Percentiles rank a stretch among this genome's conserved stretches.
phyloP scores from a whole-genome alignment of 1,284 basidiomycete genomes.

The Phellopilus nigrolimitatus region DNA sequence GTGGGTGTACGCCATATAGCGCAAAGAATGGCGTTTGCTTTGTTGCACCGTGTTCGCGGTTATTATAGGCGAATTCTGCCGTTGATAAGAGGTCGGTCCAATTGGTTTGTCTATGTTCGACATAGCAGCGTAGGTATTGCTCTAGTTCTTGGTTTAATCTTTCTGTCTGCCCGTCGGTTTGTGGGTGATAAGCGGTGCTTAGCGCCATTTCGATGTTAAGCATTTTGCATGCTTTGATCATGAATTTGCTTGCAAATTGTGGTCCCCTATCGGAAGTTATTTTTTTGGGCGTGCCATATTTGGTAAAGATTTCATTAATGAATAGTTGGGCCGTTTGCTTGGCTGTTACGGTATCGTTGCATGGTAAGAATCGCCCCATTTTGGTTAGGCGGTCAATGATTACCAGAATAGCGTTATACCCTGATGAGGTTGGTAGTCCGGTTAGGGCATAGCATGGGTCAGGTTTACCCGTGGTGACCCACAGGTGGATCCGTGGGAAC shows the following conservation, averaged over 20 bases:
- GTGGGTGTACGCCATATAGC: constrained; percentile 11
- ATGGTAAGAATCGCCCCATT: not conserved
- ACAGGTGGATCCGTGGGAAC: too few relatives aligned
- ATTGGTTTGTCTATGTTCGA: not conserved
- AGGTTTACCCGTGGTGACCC: too few relatives aligned
- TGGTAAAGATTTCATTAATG: not conserved
- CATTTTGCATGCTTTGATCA: constrained; percentile 10
- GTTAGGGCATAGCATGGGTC: too few relatives aligned
- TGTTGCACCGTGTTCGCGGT: not conserved
- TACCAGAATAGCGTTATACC: not conserved
- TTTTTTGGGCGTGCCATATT: not conserved
- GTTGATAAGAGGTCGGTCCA: not conserved
- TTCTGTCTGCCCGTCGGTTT: constrained; percentile 19
- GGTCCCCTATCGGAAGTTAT: constrained; percentile 25
- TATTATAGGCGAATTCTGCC: constrained; percentile 7
- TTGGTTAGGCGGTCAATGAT: not conserved
- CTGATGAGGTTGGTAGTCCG: not conserved
- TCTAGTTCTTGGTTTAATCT: constrained; percentile 6
- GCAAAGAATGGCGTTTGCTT: constrained; percentile 11
- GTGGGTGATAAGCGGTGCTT: constrained; percentile 30
- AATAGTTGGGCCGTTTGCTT: not conserved
- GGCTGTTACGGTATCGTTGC: not conserved
- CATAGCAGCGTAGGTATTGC: not conserved
- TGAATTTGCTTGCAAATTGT: constrained; percentile 31
- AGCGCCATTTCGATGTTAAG: constrained; percentile 1